Base-by-base conservation (phyloP, 208 protist species). In the Polymyxa betae region DNA sequence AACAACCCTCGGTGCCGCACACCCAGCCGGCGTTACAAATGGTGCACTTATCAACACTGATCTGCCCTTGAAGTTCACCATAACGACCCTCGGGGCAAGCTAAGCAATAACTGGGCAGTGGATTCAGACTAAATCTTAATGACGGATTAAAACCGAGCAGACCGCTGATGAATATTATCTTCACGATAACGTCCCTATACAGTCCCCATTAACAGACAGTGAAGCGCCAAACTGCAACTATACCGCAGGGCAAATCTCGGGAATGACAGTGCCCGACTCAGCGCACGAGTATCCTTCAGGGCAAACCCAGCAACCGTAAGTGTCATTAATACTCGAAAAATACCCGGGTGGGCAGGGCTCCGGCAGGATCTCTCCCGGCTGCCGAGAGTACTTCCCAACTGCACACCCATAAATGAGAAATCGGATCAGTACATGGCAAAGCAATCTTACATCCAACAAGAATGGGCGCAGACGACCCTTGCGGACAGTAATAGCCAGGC, bases 21-120 rank as follows among this genome's bases (percentile, higher is more conserved):
- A 82, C 72, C 72, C 72, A 82, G n/a, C 72, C 72, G 35, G 72
- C 72, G n/a, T 82, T 16, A n/a, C 72, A 82, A 35, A 82, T 43
- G 72, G 5, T 38, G 72, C 72, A 82, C 5, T 82, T n/a, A 35
- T 82, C 72, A 20, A 82, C 72, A 35, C 35, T 45, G 35, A n/a
- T 82, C 35, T 35, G 72, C 12, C 72, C 72, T 16, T 5, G 12
- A 45, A 5, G 72, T 20, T 82, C 72, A 40, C 72, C 72, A 35
- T 43, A 82, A 43, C 72, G 72, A 38, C 72, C 72, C 35, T 82
- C 72, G 12, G 72, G 72, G 40, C 72, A 82, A 20, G 72, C 5
- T n/a, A 82, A 20, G 40, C 72, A 82, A 35, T 38, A 82, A 5
- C 72, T 60, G n/a, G 5, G 5, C 54, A n/a, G n/a, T n/a, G n/a